Conservation (phyloP, 371 early-diverging fungal species). For the Coemansia sp. region DNA sequence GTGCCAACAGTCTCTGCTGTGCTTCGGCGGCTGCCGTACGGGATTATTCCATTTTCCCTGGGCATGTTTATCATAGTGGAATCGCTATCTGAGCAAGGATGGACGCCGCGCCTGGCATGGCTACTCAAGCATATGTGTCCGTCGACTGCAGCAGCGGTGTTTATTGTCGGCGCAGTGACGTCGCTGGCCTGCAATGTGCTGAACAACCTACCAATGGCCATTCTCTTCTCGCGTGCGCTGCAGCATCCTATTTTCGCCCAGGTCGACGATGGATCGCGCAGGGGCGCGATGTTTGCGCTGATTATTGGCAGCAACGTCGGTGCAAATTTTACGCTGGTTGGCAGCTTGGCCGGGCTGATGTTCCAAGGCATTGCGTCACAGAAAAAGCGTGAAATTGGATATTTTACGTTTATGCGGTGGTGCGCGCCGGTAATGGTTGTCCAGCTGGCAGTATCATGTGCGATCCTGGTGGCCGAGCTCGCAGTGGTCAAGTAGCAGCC, state of each 20-base stretch:
- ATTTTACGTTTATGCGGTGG: conserved; percentile 26
- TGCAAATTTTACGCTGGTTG: conserved; percentile 71
- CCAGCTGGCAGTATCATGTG: conserved; percentile 30
- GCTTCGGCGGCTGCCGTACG: conserved; percentile 68
- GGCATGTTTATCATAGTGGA: conserved; percentile 85
- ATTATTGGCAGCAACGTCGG: conserved; percentile 81
- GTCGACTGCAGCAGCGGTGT: conserved; percentile 61
- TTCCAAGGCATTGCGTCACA: conserved; percentile 31
- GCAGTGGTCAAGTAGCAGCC: conserved; percentile 8
- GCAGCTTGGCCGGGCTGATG: conserved; percentile 74
- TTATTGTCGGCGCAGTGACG: conserved; percentile 62
- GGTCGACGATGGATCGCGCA: conserved; percentile 48
- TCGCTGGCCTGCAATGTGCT: conserved; percentile 71
- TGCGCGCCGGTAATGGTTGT: conserved; percentile 23
- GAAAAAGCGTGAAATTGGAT: conserved; percentile 22
- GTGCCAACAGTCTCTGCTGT: conserved; percentile 59
- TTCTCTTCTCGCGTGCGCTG: conserved; percentile 72
- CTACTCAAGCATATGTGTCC: conserved; percentile 59
- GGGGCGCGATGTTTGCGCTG: conserved; percentile 67
- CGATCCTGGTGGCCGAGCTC: conserved; percentile 25
- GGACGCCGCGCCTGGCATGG: conserved; percentile 67
- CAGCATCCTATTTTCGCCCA: conserved; percentile 63
- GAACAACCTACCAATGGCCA: conserved; percentile 84
- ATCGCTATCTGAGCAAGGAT: conserved; percentile 62
- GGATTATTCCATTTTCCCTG: conserved; percentile 71